Evolutionary conservation across 2,329 filamentous ascomycete species (phyloP), one percentile per base, ranked within the genome.

Genomic region (Colletotrichum orchidophilum): DNA sequence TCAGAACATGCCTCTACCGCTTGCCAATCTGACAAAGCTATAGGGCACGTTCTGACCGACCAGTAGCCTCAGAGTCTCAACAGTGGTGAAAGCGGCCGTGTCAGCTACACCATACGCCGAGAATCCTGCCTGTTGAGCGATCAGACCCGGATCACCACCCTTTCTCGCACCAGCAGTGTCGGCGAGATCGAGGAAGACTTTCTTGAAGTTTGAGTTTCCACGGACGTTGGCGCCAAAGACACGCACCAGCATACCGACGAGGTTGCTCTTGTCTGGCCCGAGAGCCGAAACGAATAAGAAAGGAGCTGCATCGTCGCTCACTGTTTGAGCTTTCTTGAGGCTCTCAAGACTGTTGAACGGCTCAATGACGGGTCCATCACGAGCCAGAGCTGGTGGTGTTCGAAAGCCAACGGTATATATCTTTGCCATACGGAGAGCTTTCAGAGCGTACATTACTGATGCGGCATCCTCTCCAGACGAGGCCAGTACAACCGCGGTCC

Each of bases 41-140:
- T 94, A 96, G 6, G 93, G 93, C 67, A 96, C 93, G 79, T 96
- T 96, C 82, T 96, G 93, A 11, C 94, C 94, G 12, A 96, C 93
- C 27, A 97, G 85, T 70, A 95, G 80, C 74, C 94, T 86, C 66
- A 96, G 82, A 59, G 91, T 96, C 82, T 96, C 93, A 5, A 96
- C 94, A 2, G 93, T 95, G 26, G 93, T 95, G 83, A 95, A 96
- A 0, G 94, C 93, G 67, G 91, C 92, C 35, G 95, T 92, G 80
- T 97, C 94, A 27, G 92, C 92, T 21, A 92, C 89, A 1, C 92
- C 93, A 78, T 96, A 96, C 7, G 93, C 91, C 27, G 91, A 92
- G 86, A 95, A 97, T 0, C 94, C 94, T 66, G 90, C 91, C 77
- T 91, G 88, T 76, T 91, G 89, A 1, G 94, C 94, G 24, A 95